Evolutionary conservation across 768 basidiomycete genomes (phyloP), one percentile per base, ranked within the genome.

Genomic region (Lactifluus pinguis): DNA sequence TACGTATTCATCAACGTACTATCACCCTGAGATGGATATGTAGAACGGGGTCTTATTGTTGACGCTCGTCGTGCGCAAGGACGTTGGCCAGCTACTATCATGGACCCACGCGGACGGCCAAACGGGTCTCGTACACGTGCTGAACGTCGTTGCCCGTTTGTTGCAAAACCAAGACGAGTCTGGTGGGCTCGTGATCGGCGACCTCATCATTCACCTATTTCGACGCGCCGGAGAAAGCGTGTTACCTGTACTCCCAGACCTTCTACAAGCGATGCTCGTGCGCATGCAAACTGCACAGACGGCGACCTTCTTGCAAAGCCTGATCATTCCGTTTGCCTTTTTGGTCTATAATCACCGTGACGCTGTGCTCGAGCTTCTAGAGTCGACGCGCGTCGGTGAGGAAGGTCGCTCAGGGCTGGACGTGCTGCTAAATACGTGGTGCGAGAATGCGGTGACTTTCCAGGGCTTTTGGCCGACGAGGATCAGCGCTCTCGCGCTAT

Each of bases 381-480:
- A 95, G 66, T 75, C 80, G 11, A 85, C 83, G 64, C 75, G 73
- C 13, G 76, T 86, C 14, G 59, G 59, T 6, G 59, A 60, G 10
- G 75, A 81, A 49, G 83, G 80, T 21, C 79, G 83, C 32, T 79
- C 80, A 0, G 91, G 83, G 0, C 79, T 98, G n/a, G 86, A 94
- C 62, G 80, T 98, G 50, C 77, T 99, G n/a, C 80, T 98, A 30
- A 82, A 86, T 57, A 86, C 89, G 0, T 98, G 95, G 95, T 91
- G 89, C 68, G 95, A 99, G 71, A 95, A 94, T 67, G 86, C 87
- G 13, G 89, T 92, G 72, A 92, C 87, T 5, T 90, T 98, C 80
- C 92, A 93, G 69, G 95, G 97, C 34, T 92, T 87, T 72, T 98
- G 95, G 95, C 86, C 92, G 10, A 83, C 85, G 4, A 83, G 92